A percentile compares a stretch with the other conserved stretches of the same genome.
phyloP scores from a whole-genome alignment of 441 rosid genomes.

The Cnidoscolus chayamansa region DNA sequence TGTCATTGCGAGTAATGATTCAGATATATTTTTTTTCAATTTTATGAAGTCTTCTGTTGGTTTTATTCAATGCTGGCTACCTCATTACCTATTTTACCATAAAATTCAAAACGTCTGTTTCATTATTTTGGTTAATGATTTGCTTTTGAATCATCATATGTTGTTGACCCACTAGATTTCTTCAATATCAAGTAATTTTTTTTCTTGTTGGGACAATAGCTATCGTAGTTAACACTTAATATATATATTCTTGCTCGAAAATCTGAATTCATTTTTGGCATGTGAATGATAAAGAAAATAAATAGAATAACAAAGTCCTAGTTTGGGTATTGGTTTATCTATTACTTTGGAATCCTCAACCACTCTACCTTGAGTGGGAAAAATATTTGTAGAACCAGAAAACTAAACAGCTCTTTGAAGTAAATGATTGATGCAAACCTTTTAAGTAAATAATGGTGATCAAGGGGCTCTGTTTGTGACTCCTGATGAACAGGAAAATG shows the following conservation, averaged over 20 bases:
- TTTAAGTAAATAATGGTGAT: not conserved
- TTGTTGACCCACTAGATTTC: not conserved
- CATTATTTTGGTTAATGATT: not conserved
- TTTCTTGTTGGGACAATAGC: not conserved
- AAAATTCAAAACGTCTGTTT: not conserved
- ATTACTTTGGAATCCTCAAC: not conserved
- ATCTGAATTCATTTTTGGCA: conserved; percentile 1
- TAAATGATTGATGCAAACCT: not conserved
- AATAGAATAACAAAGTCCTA: not conserved
- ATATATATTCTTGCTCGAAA: not conserved
- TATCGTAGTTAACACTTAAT: not conserved
- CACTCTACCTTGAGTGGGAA: not conserved
- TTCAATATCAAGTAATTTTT: too few species aligned
- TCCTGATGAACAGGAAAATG: not conserved
- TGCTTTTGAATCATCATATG: not conserved
- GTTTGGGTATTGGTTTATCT: not conserved
- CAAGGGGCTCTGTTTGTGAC: not conserved
- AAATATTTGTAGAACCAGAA: not conserved
- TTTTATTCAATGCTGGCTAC: not conserved
- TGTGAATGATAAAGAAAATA: not conserved
- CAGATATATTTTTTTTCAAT: not conserved
- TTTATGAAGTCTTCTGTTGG: not conserved
- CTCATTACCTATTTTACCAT: conserved; percentile 1
- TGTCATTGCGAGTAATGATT: not conserved
- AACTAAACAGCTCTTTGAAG: not conserved